Evolutionary conservation across 192 early-diverging fungal genomes (phyloP).

Genomic region (Podila minutissima): DNA sequence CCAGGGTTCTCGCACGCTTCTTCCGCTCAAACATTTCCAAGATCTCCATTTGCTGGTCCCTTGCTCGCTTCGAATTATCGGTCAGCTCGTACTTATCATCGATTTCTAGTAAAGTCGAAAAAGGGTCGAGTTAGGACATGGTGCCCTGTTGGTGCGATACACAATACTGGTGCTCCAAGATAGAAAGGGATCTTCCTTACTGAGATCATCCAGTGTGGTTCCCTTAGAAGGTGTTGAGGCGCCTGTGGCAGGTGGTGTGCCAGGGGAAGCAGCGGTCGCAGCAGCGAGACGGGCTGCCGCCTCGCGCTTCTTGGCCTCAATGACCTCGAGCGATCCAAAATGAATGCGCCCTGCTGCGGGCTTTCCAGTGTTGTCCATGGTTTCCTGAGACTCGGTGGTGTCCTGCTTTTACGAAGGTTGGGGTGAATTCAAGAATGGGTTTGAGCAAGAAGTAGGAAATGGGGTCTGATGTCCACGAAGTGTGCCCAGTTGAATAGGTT

Average conservation of each 20-base stretch:
- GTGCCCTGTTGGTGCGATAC: not conserved
- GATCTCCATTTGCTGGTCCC: slow-evolving; percentile 62
- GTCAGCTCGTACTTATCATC: slow-evolving; percentile 54
- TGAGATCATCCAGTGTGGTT: slow-evolving; percentile 20
- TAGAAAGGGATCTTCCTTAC: slow-evolving; percentile 11
- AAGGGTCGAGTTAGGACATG: not conserved
- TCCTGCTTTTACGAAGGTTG: no score
- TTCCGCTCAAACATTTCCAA: slow-evolving; percentile 81
- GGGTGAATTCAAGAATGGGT: no score
- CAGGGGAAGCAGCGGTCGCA: slow-evolving; percentile 8
- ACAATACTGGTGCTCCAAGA: not conserved
- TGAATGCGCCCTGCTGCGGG: slow-evolving; percentile 62
- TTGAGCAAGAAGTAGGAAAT: no score
- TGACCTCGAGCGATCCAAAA: slow-evolving; percentile 67
- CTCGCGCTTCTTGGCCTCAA: slow-evolving; percentile 58
- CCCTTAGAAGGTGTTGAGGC: slow-evolving; percentile 6
- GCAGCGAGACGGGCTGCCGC: slow-evolving; percentile 32
- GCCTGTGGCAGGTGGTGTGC: slow-evolving; percentile 2
- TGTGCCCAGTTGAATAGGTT: no score
- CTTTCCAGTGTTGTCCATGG: slow-evolving; percentile 37
- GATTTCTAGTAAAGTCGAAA: slow-evolving; percentile 10
- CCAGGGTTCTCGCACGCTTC: slow-evolving; percentile 77
- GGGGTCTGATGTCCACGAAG: no score
- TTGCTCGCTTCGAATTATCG: slow-evolving; percentile 56
- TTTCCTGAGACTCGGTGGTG: not conserved